These are phyloP conservation scores for Hypholoma sublateritium DNA, from an alignment of 768 basidiomycete genomes.

Conservation along the genomic window DNA sequence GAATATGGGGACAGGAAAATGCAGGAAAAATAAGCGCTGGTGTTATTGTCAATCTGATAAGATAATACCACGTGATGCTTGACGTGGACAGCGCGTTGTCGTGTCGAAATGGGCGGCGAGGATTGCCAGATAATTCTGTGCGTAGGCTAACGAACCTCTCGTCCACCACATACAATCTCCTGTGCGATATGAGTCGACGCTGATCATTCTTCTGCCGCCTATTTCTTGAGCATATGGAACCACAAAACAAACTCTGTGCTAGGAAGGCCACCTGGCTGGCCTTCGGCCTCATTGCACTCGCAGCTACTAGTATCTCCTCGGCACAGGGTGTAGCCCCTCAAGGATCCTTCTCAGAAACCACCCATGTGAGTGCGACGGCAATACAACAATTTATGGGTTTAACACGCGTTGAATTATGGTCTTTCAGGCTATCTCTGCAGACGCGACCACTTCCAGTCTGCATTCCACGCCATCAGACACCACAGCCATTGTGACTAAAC, in stretches of 20 bases:
- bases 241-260: conserved; percentile 30
- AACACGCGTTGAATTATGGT: conserved; percentile 3
- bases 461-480: conserved; percentile 17
- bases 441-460: conserved; percentile 14
- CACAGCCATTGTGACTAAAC: conserved; percentile 8
- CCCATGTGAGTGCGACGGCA: conserved; percentile 23
- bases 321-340: conserved; percentile 38
- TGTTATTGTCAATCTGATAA: conserved; percentile 16
- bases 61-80: conserved; percentile 21
- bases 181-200: conserved; percentile 12
- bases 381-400: background rate
- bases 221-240: conserved; percentile 20
- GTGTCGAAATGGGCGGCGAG: conserved; percentile 10
- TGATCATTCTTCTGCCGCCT: conserved; percentile 10
- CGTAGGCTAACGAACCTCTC: conserved; percentile 2
- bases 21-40: background rate
- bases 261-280: conserved; percentile 59
- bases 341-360: conserved; percentile 25
- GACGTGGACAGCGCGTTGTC: conserved; percentile 24
- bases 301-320: conserved; percentile 42
- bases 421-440: conserved; percentile 13
- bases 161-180: conserved; percentile 2
- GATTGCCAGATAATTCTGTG: background rate
- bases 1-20: too few species aligned
- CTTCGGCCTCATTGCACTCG: conserved; percentile 55